These are phyloP conservation scores for Tolypocladium amazonense DNA, from an alignment of 2,329 filamentous ascomycete genomes.

Conservation along the genomic window DNA sequence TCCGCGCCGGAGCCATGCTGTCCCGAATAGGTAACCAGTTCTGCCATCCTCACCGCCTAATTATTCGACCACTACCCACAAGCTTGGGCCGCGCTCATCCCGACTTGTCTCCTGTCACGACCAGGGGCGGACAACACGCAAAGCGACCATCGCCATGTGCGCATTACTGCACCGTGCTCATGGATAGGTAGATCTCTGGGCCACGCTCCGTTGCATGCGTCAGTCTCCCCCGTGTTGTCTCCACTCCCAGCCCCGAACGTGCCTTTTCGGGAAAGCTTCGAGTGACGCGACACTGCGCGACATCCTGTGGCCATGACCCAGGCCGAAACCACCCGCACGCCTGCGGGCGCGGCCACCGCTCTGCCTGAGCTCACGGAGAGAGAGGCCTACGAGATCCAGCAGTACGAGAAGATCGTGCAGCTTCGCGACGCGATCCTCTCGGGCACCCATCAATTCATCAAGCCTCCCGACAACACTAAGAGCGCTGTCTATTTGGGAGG, in stretches of 20 bases:
- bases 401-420: constrained; percentile 71
- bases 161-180: neutral
- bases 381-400: constrained; percentile 46
- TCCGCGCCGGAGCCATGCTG: neutral
- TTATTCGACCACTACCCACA: constrained; percentile 4
- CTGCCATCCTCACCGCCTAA: constrained; percentile 21
- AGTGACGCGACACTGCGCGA: constrained; percentile 2
- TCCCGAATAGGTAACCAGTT: neutral
- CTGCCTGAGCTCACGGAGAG: constrained; percentile 27
- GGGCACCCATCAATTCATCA: constrained; percentile 59
- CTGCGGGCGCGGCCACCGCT: constrained; percentile 6
- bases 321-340: constrained; percentile 8
- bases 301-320: constrained; percentile 16
- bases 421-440: constrained; percentile 74
- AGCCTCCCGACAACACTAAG: constrained; percentile 33
- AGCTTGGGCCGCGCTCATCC: neutral
- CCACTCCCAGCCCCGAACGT: neutral
- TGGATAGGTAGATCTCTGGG: neutral
- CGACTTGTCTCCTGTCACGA: neutral
- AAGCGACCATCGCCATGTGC: neutral
- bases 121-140: neutral
- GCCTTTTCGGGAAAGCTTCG: neutral
- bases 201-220: constrained; percentile 1
- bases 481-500: constrained; percentile 9
- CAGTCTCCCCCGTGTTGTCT: neutral